phyloP scores from a whole-genome alignment of 805 yeast species.

The Lachancea cidri region DNA sequence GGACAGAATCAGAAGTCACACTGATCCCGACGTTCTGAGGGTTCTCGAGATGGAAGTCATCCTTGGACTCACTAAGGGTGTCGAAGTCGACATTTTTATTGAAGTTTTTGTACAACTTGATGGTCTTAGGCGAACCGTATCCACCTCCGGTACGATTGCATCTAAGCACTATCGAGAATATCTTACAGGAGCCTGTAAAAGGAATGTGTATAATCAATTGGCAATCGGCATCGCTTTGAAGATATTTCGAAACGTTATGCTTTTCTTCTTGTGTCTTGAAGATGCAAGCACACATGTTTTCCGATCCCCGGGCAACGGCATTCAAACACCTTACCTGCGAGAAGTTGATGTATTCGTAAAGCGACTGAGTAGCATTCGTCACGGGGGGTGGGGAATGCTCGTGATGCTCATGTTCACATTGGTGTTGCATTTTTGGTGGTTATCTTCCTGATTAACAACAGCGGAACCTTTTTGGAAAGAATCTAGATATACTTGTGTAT shows the following conservation, averaged over 20 bases:
- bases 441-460: background rate
- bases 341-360: constrained; percentile 55
- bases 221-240: constrained; percentile 72
- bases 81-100: constrained; percentile 68
- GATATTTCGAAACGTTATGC: constrained; percentile 41
- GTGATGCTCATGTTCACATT: constrained; percentile 34
- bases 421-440: constrained; percentile 24
- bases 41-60: constrained; percentile 51
- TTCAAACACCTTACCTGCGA: constrained; percentile 61
- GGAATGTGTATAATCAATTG: constrained; percentile 77
- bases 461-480: background rate
- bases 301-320: constrained; percentile 42
- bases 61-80: constrained; percentile 42
- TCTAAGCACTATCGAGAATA: constrained; percentile 68
- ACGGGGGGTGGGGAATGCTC: constrained; percentile 55
- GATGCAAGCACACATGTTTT: constrained; percentile 37
- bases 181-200: constrained; percentile 67
- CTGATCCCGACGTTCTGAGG: constrained; percentile 52
- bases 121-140: constrained; percentile 59
- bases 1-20: constrained; percentile 25
- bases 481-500: background rate
- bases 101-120: constrained; percentile 67
- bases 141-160: constrained; percentile 40
- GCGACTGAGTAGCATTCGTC: constrained; percentile 64
- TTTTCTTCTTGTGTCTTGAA: constrained; percentile 50